Percentiles rank a stretch among this genome's conserved stretches.
phyloP scores from a whole-genome alignment of 306 rosid species.

The Cucurbita argyrosperma region DNA sequence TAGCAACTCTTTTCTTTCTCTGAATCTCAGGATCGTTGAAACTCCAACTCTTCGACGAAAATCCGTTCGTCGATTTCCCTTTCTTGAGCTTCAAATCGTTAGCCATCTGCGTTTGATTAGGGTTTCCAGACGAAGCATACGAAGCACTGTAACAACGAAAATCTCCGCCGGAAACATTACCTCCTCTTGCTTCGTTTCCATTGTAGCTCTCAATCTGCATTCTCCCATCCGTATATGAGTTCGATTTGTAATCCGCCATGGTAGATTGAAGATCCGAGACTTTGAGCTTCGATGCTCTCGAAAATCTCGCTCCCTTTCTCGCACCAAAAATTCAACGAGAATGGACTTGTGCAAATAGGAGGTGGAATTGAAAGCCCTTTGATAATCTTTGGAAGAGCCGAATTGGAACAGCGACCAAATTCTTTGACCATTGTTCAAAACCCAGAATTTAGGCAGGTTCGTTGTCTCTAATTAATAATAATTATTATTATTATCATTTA shows the following conservation, averaged over 20 bases:
- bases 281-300: background rate
- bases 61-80: slow-evolving; percentile 58
- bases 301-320: too few species aligned
- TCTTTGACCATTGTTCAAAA: too few species aligned
- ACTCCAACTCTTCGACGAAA: slow-evolving; percentile 54
- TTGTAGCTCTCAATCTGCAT: slow-evolving; percentile 45
- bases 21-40: slow-evolving; percentile 75
- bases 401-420: too few species aligned
- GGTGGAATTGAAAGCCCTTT: too few species aligned
- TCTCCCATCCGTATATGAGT: slow-evolving; percentile 51
- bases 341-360: background rate
- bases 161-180: slow-evolving; percentile 25
- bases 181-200: slow-evolving; percentile 11
- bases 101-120: slow-evolving; percentile 28
- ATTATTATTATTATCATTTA: too few species aligned
- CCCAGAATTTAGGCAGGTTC: too few species aligned
- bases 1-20: slow-evolving; percentile 86
- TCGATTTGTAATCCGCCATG: slow-evolving; percentile 53
- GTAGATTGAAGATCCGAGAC: background rate
- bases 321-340: background rate
- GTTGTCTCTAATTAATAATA: too few species aligned
- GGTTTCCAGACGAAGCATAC: slow-evolving; percentile 53
- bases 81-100: slow-evolving; percentile 54
- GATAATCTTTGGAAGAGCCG: too few species aligned
- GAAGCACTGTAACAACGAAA: slow-evolving; percentile 75